Evolutionary conservation across 148 eudicot genomes (phyloP).

Genomic region (Tetragonia tetragonoides): DNA sequence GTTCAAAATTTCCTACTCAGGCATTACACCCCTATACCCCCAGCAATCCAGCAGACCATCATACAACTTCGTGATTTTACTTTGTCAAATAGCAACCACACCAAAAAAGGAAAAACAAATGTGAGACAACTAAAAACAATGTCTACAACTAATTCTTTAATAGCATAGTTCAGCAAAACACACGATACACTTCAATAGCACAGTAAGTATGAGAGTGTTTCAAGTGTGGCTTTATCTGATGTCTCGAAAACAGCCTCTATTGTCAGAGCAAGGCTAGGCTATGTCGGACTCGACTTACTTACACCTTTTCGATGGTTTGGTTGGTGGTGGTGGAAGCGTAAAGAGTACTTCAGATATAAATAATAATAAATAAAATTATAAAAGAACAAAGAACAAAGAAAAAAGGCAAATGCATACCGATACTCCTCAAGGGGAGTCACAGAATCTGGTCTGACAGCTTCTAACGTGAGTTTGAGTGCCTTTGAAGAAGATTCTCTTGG

Average conservation of each 20-base stretch:
- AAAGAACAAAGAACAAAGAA: not conserved
- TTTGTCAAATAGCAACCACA: not conserved
- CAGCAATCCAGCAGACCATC: not conserved
- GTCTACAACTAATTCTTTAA: too few relatives aligned
- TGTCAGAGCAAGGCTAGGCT: not conserved
- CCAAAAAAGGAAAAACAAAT: not conserved
- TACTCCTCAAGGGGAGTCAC: slow-evolving; percentile 81
- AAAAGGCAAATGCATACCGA: slow-evolving; percentile 41
- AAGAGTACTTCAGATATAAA: not conserved
- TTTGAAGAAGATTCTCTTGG: slow-evolving; percentile 77
- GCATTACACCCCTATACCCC: not conserved
- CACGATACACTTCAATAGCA: too few relatives aligned
- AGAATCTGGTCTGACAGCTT: slow-evolving; percentile 90
- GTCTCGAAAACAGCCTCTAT: not conserved
- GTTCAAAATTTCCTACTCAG: not conserved
- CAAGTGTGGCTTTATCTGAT: too few relatives aligned
- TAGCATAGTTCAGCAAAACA: too few relatives aligned
- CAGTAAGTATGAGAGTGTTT: too few relatives aligned
- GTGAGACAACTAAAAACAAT: not conserved
- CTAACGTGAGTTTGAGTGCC: slow-evolving; percentile 74
- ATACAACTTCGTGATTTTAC: not conserved
- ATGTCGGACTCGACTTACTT: slow-evolving; percentile 4
- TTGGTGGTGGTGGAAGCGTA: too few relatives aligned
- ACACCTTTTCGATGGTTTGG: not conserved
- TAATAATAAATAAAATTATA: too few relatives aligned